A percentile compares a stretch with the other conserved stretches of the same genome.
Conservation (phyloP, 345 rosid species). For the Euclidium syriacum region DNA sequence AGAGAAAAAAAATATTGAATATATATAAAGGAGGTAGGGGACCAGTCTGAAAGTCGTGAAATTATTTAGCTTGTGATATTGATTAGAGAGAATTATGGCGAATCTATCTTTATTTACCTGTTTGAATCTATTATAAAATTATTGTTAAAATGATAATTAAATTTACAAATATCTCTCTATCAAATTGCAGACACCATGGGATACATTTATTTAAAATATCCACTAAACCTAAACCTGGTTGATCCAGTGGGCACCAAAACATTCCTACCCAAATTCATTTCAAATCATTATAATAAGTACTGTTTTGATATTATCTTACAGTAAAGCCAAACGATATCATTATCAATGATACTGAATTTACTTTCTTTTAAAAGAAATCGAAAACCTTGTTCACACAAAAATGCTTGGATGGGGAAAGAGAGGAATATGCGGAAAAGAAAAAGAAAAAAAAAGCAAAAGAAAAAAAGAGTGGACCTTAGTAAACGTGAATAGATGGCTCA, state of each 20-base stretch:
- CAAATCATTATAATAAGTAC: background rate
- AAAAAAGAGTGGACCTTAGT: constrained; percentile 4
- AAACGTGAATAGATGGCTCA: constrained; percentile 9
- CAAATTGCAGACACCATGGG: too few species aligned
- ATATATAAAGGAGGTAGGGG: too few species aligned
- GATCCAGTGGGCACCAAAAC: background rate
- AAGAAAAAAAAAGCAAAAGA: background rate
- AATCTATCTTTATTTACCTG: too few species aligned
- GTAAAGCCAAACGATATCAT: background rate
- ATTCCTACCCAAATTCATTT: background rate
- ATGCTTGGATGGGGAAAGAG: background rate
- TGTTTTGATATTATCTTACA: background rate
- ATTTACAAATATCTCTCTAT: too few species aligned
- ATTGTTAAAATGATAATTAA: too few species aligned
- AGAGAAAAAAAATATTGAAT: too few species aligned
- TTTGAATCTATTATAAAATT: too few species aligned
- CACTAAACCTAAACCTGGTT: too few species aligned
- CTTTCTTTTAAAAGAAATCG: background rate
- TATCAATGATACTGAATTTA: background rate
- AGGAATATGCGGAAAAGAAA: background rate
- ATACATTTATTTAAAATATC: too few species aligned
- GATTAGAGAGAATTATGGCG: too few species aligned
- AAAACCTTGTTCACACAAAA: background rate
- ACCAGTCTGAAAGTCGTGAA: too few species aligned
- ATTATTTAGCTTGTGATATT: too few species aligned